Evolutionary conservation across 768 basidiomycete species (phyloP), one percentile per base, ranked within the genome.

Genomic region (Lactarius sanguifluus): DNA sequence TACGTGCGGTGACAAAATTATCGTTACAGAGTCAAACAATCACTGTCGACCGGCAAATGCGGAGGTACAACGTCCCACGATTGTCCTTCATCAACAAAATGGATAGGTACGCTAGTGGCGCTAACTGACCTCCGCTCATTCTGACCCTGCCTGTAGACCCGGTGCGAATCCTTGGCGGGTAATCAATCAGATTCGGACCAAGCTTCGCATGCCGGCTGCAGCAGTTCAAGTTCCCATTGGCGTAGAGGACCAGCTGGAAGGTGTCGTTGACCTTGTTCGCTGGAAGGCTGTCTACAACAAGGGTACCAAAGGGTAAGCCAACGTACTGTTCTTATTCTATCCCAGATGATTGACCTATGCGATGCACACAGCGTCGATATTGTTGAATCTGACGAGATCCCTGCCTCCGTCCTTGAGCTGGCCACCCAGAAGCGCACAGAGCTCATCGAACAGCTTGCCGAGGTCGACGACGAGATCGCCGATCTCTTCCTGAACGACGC

Each of bases 1-100:
- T 55, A 40, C 43, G 65, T 25, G 40, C n/a, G 6, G 30, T 60
- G 18, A 28, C 41, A 12, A 55, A 23, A 38, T 10, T 28, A 34
- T 13, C 20, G 2, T 30, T 54, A 5, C 78, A 96, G 88, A 94
- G 91, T 78, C 97, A 99, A 85, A 99, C 97, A 2, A 98, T 94
- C 25, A 99, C 97, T 15, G 97, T 99, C 43, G 97, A 99, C 79
- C 84, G 97, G 66, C 97, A 99, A 82, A 99, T 99, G 97, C 85
- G 92, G 68, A 87, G 97, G 41, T 99, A 99, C 75, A 89, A 90
- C 72, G 93, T 99, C 65, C 97, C 97, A 64, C 85, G 97, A 54
- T 85, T 99, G 66, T 97, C 94, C 0, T 98, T 97, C 77, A 87
- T 98, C 73, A 98, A 98, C 79, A 98, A 98, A 79, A 98, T 98